Base-by-base conservation (phyloP, 768 basidiomycete species). In the Chalciporus pseudorubinellus region DNA sequence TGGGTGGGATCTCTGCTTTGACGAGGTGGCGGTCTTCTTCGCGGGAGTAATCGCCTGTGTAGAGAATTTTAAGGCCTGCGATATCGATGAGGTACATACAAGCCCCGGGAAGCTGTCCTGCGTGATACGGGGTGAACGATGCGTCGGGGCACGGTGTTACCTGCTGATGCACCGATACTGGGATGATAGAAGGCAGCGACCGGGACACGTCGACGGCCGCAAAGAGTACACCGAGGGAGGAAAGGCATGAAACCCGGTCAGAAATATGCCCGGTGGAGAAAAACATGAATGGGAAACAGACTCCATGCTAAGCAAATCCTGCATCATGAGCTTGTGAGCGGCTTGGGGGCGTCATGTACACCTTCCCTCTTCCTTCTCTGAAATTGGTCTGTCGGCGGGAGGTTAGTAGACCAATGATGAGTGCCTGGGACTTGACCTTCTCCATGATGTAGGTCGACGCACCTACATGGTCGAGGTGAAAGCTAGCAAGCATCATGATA, bases 341-440 rank as follows among this genome's bases (percentile, higher is more conserved):
- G 92, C 95, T 70, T 98, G 95, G 92, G 70, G 94, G 92, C 3
- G 95, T 98, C 95, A 98, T 99, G 73, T 98, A 99, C 10, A 98
- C 93, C 61, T 95, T 95, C 18, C 95, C 95, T 51, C 86, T 87
- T 18, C 95, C 95, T 65, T 97, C 92, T 64, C 83, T 76, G 69
- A 99, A 98, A 70, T 97, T 98, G n/a, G 95, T 98, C 95, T 98
- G 58, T 24, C 8, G 34, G n/a, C n/a, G n/a, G 28, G 31, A 8
- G 19, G 39, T 39, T 10, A 53, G 48, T 21, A 46, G 50, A 28
- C 42, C 24, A 7, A 24, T 7, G n/a, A n/a, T n/a, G n/a, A n/a
- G n/a, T n/a, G n/a, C n/a, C n/a, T n/a, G n/a, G n/a, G n/a, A n/a
- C n/a, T n/a, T n/a, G n/a, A n/a, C n/a, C n/a, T n/a, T n/a, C n/a